Base-by-base conservation (phyloP, 495 filamentous ascomycete species). In the Daldinia loculata region DNA sequence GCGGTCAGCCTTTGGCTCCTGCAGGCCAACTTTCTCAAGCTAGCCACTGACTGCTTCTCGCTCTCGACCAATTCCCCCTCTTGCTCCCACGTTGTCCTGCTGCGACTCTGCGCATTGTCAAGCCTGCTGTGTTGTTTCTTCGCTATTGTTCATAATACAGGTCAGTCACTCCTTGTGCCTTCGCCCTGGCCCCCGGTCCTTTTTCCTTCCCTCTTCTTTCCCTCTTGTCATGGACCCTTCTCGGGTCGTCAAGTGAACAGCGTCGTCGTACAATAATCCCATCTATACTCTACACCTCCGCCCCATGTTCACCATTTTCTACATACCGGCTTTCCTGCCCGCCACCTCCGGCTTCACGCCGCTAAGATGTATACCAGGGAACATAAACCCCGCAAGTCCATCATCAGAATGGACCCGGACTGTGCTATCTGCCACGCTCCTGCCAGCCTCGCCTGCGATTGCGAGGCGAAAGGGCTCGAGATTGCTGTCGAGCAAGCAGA, bases 371-470 rank as follows among this genome's bases (percentile, higher is more conserved):
- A 82, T 80, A 71, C 79, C 77, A 83, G 80, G 78, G 80, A 84
- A 51, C 63, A 69, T 56, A 83, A 81, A 70, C 70, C 72, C 64
- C 77, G 80, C 69, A 84, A 84, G 80, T 77, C 82, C 67, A 71
- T 84, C 76, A 80, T 85, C 78, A 85, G 78, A 77, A 87, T 89
- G 86, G 88, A 89, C 66, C 89, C 89, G 41, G 89, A 90, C 80
- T 92, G 89, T 80, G 89, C 89, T 50, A 90, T 92, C 61, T 92
- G 89, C 78, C 85, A 86, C 78, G 84, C 84, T 72, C 88, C 89
- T 56, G 86, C 88, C 48, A 80, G 84, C 38, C 79, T 84, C 69
- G 83, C 85, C 70, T 91, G 89, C 80, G 89, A 89, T 65, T 91
- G 89, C 80, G 89, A 92, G 81, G 85, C 86, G 45, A 89, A 90